phyloP scores from a whole-genome alignment of 148 eudicot species.

The Talinum fruticosum region DNA sequence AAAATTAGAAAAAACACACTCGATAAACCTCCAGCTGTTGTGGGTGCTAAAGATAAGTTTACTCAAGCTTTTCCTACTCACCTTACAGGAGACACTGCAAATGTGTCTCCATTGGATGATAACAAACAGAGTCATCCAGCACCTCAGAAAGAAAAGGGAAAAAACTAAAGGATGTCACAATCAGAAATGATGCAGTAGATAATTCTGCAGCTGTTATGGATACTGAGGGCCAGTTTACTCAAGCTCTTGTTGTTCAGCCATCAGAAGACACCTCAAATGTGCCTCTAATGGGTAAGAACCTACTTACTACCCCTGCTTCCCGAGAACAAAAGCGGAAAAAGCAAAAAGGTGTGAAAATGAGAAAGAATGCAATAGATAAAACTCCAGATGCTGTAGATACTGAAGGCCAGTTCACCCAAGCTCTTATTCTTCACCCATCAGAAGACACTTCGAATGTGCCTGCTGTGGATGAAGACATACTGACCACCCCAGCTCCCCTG shows the following conservation, averaged over 20 bases:
- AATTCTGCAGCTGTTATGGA: conserved; percentile 19
- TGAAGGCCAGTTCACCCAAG: conserved; percentile 21
- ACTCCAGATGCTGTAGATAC: conserved; percentile 12
- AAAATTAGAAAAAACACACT: conserved; percentile 36
- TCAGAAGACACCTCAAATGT: conserved; percentile 28
- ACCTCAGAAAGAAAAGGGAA: not conserved
- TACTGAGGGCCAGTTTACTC: conserved; percentile 26
- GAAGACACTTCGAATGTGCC: conserved; percentile 13
- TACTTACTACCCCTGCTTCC: conserved; percentile 14
- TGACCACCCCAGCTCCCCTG: conserved; percentile 5
- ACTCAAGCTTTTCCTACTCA: conserved; percentile 25
- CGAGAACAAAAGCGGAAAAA: conserved; percentile 42
- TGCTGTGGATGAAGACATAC: conserved; percentile 12
- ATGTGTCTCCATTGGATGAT: not conserved
- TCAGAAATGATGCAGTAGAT: conserved; percentile 32
- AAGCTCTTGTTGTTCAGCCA: conserved; percentile 35
- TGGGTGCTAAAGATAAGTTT: conserved; percentile 18
- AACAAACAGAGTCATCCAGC: not conserved
- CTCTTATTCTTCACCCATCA: conserved; percentile 26
- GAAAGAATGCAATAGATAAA: conserved; percentile 25
- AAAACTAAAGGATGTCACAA: not conserved
- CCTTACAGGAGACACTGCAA: conserved; percentile 15
- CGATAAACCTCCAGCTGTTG: conserved; percentile 6
- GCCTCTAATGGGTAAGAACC: conserved; percentile 22
- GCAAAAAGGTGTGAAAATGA: conserved; percentile 9